These are phyloP conservation scores for Trichoderma orchidacearum DNA, from an alignment of 495 filamentous ascomycete genomes.

Conservation along the genomic window DNA sequence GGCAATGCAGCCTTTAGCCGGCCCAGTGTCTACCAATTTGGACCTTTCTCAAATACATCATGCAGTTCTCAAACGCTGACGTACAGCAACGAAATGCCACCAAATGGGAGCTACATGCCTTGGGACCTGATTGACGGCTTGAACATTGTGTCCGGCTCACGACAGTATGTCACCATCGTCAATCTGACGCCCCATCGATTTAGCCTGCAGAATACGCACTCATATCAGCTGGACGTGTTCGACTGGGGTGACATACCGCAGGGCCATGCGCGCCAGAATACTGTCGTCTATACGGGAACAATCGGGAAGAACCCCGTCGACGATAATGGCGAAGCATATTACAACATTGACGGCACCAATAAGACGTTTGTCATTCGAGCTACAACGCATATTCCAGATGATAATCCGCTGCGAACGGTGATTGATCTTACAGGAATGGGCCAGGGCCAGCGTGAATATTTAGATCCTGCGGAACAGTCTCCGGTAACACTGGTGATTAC, in stretches of 20 bases:
- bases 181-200: slow-evolving; percentile 19
- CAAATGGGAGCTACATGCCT: slow-evolving; percentile 6
- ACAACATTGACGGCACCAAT: slow-evolving; percentile 12
- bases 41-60: too few species aligned
- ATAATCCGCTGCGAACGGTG: slow-evolving; percentile 6
- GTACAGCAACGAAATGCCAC: slow-evolving; percentile 9
- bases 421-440: slow-evolving; percentile 11
- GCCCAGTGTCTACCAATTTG: too few species aligned
- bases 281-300: slow-evolving; percentile 6
- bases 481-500: slow-evolving; percentile 13
- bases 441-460: slow-evolving; percentile 14
- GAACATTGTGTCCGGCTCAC: slow-evolving; percentile 3
- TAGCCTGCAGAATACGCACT: slow-evolving; percentile 10
- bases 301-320: slow-evolving; percentile 6
- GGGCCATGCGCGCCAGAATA: slow-evolving; percentile 11
- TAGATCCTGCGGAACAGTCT: slow-evolving; percentile 12
- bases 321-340: slow-evolving; percentile 16
- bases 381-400: slow-evolving; percentile 4
- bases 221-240: slow-evolving; percentile 17
- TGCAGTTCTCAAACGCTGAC: slow-evolving; percentile 8
- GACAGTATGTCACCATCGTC: slow-evolving; percentile 15
- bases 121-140: slow-evolving; percentile 5
- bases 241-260: slow-evolving; percentile 9
- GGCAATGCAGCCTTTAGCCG: not conserved
- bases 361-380: slow-evolving; percentile 8